Conservation (phyloP, 106 monocot genomes). For the Triglochin maritima region DNA sequence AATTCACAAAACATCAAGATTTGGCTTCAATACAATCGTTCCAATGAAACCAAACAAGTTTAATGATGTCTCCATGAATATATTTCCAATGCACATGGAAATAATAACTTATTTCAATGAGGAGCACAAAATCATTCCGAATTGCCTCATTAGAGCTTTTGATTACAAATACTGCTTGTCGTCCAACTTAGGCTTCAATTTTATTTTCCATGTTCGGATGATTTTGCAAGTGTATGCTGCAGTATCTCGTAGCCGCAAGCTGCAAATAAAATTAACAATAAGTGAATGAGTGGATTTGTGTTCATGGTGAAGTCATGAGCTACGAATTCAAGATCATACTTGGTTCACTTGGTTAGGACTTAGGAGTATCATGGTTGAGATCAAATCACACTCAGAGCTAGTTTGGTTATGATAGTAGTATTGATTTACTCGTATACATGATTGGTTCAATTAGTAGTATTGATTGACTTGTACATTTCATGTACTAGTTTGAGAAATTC, state of each 20-base stretch:
- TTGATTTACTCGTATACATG: background rate
- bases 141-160: too few relatives aligned
- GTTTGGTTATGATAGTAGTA: background rate
- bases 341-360: background rate
- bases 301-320: background rate
- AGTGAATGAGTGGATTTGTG: background rate
- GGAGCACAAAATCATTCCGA: too few relatives aligned
- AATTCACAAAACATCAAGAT: too few relatives aligned
- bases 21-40: too few relatives aligned
- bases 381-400: background rate
- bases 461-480: background rate
- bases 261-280: background rate
- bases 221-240: background rate
- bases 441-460: background rate
- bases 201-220: background rate
- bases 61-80: too few relatives aligned
- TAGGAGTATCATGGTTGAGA: background rate
- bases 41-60: too few relatives aligned
- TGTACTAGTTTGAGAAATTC: too few relatives aligned
- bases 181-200: too few relatives aligned
- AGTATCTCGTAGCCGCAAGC: constrained; percentile 9
- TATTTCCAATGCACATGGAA: too few relatives aligned
- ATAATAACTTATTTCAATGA: too few relatives aligned
- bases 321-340: background rate
- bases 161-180: too few relatives aligned